Base-by-base conservation (phyloP, 225 moss, liverwort and hornwort genomes). In the Neckera pumila region DNA sequence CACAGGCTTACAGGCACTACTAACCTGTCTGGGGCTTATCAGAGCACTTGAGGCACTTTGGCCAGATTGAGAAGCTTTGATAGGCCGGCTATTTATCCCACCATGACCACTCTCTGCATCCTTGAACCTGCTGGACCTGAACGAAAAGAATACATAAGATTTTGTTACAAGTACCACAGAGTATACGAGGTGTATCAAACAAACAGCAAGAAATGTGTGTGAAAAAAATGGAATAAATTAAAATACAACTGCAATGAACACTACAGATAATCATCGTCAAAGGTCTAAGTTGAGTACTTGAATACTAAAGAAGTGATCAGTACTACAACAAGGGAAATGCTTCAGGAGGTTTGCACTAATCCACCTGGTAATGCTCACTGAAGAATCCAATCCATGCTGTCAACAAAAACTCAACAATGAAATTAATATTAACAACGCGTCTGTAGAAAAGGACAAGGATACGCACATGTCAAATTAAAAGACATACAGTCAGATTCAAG, bases 361-460 rank as follows among this genome's bases (percentile, higher is more conserved):
- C 58, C 80, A 94, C 94, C 91, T 93, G 84, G 84, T 42, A 88
- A 88, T 86, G 78, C 84, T 86, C 74, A 86, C 90, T 34, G 92
- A 89, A 85, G 91, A 75, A 63, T 90, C 89, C 78, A 91, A 86
- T 89, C 93, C 94, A 91, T 93, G 87, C 92, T 94, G 93, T 90
- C 84, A 86, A 87, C 71, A 86, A 87, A 88, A 76, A 56, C 51
- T 72, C 91, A 89, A 89, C 91, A 89, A 87, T 64, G 43, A 84
- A 74, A 64, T 66, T 61, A 53, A 71, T 59, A 74, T 90, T 86
- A 65, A 63, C 31, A 73, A 79, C 59, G 65, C 45, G 75, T 67
- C 14, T 63, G 62, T 47, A 17, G 43, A 38, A 76, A 85, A 72
- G 22, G 65, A 57, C 67, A 47, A 84, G 60, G 45, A 86, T 42